A percentile compares a stretch with the other conserved stretches of the same genome.
Evolutionary conservation across 148 eudicot species (phyloP).

Genomic region (Arctostaphylos glauca): DNA sequence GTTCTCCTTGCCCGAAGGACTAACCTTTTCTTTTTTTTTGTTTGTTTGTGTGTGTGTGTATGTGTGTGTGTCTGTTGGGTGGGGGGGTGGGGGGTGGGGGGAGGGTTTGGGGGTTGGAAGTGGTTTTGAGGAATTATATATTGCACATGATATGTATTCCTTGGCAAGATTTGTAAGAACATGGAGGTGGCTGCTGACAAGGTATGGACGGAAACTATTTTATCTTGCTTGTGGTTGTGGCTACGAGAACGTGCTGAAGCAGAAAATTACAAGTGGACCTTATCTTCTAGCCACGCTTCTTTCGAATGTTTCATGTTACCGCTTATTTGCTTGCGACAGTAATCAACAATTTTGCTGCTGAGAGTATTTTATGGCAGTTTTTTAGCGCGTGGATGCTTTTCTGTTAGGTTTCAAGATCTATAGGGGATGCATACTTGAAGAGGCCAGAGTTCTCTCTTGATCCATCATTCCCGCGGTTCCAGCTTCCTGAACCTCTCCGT

Average conservation of each 20-base stretch:
- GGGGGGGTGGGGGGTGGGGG: too few species aligned
- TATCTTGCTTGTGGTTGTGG: too few species aligned
- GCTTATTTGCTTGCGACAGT: background rate
- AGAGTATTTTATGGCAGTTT: background rate
- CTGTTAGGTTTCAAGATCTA: conserved; percentile 68
- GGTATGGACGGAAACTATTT: background rate
- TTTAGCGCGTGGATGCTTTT: background rate
- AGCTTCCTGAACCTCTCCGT: conserved; percentile 46
- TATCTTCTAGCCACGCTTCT: background rate
- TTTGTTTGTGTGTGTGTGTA: too few species aligned
- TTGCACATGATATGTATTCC: too few species aligned
- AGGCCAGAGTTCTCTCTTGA: conserved; percentile 52
- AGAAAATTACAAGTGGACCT: background rate
- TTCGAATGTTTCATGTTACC: background rate
- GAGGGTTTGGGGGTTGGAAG: too few species aligned
- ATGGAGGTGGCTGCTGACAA: background rate
- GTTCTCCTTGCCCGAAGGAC: background rate
- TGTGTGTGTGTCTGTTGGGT: too few species aligned
- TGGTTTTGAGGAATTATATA: too few species aligned
- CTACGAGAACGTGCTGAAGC: background rate
- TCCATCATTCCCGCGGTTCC: conserved; percentile 46
- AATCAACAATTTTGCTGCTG: background rate
- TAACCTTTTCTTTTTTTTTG: too few species aligned
- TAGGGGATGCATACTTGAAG: conserved; percentile 83
- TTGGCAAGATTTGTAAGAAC: too few species aligned